Base-by-base conservation (phyloP, 352 stramenopile species). In the Albugo laibachii region DNA sequence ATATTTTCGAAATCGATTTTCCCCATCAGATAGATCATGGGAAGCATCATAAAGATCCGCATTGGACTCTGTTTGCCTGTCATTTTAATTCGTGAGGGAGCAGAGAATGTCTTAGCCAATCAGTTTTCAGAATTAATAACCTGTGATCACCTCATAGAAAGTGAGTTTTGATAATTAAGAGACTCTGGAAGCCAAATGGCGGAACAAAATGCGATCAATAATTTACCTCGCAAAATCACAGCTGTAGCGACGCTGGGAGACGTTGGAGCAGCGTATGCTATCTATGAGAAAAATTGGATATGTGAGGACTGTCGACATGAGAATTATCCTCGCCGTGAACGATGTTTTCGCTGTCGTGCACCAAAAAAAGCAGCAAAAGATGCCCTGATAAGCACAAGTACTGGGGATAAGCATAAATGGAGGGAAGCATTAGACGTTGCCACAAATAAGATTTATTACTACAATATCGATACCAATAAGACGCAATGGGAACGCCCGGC, bases 361-460 rank as follows among this genome's bases (percentile, higher is more conserved):
- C 62, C 63, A 18, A 93, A 92, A 66, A 62, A 79, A 14, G 61
- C 52, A 47, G 59, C 60, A 2, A 63, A 73, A 0, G 60, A 83
- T 48, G 73, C 71, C 38, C 58, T 81, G 27, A 64, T 84, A 24
- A 62, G 66, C 21, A 58, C 67, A 49, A 80, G 58, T 43, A 53
- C 62, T 24, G 68, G 60, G 16, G 62, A 70, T 47, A 41, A 57
- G 31, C 69, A 85, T 57, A 15, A 65, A 48, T 97, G 87, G 87
- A 72, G 78, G 41, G 87, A 97, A 53, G 83, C 84, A 37, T 65
- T 96, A 51, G 87, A 97, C 54, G 73, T 80, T 5, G 54, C 59
- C n/a, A 83, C 67, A 19, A 73, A 87, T 47, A 83, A 94, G 56
- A 82, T 96, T 20, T 96, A 96, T 65, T 96, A 96, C 68, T 95